Conservation (phyloP, 805 yeast genomes). For the Yarrowia sp. region DNA sequence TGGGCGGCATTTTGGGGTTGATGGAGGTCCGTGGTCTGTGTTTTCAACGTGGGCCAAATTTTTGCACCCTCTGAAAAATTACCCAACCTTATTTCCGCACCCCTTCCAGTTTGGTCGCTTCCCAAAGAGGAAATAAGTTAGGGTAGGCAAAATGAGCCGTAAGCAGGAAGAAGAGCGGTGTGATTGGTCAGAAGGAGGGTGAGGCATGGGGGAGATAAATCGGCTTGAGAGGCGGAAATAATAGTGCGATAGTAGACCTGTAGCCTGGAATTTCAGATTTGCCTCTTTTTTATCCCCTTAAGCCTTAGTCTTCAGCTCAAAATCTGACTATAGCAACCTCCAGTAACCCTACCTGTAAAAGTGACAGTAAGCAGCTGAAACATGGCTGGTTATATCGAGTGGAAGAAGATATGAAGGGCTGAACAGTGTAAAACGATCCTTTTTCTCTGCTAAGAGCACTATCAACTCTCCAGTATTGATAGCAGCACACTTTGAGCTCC, state of each 20-base stretch:
- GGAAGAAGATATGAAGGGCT: too few relatives aligned
- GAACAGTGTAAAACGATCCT: too few relatives aligned
- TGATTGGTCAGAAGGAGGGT: slow-evolving; percentile 3
- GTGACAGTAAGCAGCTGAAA: background rate
- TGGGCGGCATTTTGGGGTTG: slow-evolving; percentile 34
- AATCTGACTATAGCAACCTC: background rate
- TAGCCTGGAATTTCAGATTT: too few relatives aligned
- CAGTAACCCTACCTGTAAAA: background rate
- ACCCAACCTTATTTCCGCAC: slow-evolving; percentile 8
- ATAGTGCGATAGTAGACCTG: too few relatives aligned
- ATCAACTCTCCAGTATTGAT: too few relatives aligned
- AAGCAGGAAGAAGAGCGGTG: background rate
- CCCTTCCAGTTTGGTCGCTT: slow-evolving; percentile 10
- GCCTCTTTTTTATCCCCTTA: too few relatives aligned
- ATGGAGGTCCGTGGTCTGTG: background rate
- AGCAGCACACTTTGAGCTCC: too few relatives aligned
- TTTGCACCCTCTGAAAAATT: slow-evolving; percentile 33
- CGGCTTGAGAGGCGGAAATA: too few relatives aligned
- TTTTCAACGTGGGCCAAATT: background rate
- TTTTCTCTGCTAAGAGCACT: too few relatives aligned
- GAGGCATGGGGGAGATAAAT: too few relatives aligned
- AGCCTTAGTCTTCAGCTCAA: too few relatives aligned
- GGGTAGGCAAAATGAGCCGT: background rate
- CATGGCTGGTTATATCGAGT: background rate
- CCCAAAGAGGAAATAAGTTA: slow-evolving; percentile 2